Conservation (phyloP, 1,139 yeast genomes). For the Pichia sp. region DNA sequence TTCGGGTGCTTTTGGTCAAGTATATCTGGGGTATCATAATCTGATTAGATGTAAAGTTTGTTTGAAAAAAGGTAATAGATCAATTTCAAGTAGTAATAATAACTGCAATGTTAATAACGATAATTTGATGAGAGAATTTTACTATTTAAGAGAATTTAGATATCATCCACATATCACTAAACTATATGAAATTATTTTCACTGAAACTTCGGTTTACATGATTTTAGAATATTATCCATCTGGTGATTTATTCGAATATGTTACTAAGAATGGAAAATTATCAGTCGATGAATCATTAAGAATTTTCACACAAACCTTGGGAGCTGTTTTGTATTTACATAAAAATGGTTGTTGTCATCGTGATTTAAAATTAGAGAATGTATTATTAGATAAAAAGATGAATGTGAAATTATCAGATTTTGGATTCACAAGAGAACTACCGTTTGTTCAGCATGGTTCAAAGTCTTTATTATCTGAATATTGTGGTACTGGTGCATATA, state of each 20-base stretch:
- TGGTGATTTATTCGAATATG: constrained; percentile 72
- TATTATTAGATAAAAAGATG: constrained; percentile 62
- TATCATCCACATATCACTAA: constrained; percentile 79
- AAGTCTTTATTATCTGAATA: constrained; percentile 54
- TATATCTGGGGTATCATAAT: constrained; percentile 73
- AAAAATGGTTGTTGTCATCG: constrained; percentile 79
- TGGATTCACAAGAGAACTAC: constrained; percentile 82
- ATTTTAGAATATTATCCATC: constrained; percentile 89
- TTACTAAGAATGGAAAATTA: constrained; percentile 52
- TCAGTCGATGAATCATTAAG: constrained; percentile 48
- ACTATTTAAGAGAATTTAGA: constrained; percentile 71
- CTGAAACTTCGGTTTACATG: constrained; percentile 78
- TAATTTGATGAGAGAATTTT: constrained; percentile 86
- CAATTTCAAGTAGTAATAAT: constrained; percentile 2
- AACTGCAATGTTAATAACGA: constrained; percentile 44
- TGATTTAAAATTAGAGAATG: constrained; percentile 83
- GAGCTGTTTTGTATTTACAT: constrained; percentile 84
- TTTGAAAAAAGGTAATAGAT: constrained; percentile 65
- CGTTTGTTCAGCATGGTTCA: constrained; percentile 25
- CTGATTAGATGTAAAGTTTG: constrained; percentile 74
- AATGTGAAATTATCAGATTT: constrained; percentile 81
- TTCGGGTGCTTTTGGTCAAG: constrained; percentile 89
- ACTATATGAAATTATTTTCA: constrained; percentile 77
- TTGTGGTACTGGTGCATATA: constrained; percentile 92
- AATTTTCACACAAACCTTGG: constrained; percentile 69